These are phyloP conservation scores for Colletotrichum tabaci DNA, from an alignment of 2,329 filamentous ascomycete genomes.

Conservation along the genomic window DNA sequence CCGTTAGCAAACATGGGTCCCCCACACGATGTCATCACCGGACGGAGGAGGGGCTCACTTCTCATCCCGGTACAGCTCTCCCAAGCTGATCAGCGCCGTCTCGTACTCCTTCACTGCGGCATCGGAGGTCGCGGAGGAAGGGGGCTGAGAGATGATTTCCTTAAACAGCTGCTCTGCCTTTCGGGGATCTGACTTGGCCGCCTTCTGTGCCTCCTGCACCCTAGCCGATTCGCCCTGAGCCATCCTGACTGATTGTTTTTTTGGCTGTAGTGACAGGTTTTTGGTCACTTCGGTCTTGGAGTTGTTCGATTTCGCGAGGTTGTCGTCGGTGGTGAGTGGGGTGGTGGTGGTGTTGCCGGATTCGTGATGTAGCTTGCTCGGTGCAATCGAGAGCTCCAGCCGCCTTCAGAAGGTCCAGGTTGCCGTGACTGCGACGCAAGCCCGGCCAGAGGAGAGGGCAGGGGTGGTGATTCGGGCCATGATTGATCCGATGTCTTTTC, in stretches of 20 bases:
- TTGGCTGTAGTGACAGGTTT: not conserved
- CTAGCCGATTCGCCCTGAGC: slow-evolving; percentile 72
- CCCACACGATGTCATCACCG: slow-evolving; percentile 48
- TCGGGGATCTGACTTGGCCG: slow-evolving; percentile 83
- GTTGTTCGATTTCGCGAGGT: slow-evolving; percentile 10
- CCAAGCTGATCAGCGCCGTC: slow-evolving; percentile 86
- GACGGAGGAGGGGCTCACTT: slow-evolving; percentile 68
- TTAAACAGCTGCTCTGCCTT: slow-evolving; percentile 92
- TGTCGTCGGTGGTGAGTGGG: slow-evolving; percentile 29
- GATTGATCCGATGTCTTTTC: slow-evolving; percentile 22
- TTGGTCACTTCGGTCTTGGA: slow-evolving; percentile 4
- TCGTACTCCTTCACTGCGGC: slow-evolving; percentile 93
- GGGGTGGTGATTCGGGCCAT: slow-evolving; percentile 20
- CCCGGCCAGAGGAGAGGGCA: slow-evolving; percentile 24
- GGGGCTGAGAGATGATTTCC: slow-evolving; percentile 88
- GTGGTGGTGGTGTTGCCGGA: slow-evolving; percentile 33
- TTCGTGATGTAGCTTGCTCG: slow-evolving; percentile 40
- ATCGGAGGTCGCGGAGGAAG: slow-evolving; percentile 86
- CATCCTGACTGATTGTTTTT: slow-evolving; percentile 55
- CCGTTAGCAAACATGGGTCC: slow-evolving; percentile 33
- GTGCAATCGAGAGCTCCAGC: slow-evolving; percentile 41
- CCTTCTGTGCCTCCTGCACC: slow-evolving; percentile 90
- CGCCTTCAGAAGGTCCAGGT: slow-evolving; percentile 39
- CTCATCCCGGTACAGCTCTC: slow-evolving; percentile 92
- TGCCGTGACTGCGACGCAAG: slow-evolving; percentile 41